phyloP scores from a whole-genome alignment of 202 grass and related monocot species.

The Carex arenaria region DNA sequence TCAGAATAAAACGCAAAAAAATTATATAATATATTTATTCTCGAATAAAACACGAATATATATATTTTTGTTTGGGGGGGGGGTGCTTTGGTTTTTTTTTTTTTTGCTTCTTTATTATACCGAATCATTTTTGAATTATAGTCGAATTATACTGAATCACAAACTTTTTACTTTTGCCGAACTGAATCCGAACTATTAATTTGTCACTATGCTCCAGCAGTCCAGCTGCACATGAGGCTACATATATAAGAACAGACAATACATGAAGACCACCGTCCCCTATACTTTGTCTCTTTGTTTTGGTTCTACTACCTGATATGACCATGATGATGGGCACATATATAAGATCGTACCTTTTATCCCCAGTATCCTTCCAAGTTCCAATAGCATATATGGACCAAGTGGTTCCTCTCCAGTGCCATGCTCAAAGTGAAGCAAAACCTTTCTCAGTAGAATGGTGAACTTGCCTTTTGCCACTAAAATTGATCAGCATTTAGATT shows the following conservation, averaged over 20 bases:
- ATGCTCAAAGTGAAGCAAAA: background rate
- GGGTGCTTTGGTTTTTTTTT: no score
- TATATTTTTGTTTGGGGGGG: no score
- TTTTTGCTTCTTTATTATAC: no score
- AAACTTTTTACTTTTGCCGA: no score
- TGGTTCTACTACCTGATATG: conserved; percentile 24
- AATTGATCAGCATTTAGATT: no score
- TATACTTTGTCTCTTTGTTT: conserved; percentile 24
- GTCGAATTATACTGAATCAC: no score
- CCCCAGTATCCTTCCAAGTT: background rate
- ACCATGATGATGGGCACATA: conserved; percentile 18
- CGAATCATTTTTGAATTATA: no score
- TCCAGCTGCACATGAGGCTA: conserved; percentile 6
- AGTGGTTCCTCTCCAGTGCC: background rate
- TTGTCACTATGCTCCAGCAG: no score
- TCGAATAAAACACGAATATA: no score
- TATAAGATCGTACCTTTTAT: conserved; percentile 6
- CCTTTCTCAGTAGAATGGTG: background rate
- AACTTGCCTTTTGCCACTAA: background rate
- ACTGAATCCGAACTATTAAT: no score
- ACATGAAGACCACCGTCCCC: background rate
- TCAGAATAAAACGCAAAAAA: no score
- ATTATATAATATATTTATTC: no score
- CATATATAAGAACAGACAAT: conserved; percentile 4
- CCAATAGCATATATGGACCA: background rate